Percentiles rank a stretch among this genome's conserved stretches.
Evolutionary conservation across 345 rosid genomes (phyloP).

Genomic region (Gossypium anomalum): DNA sequence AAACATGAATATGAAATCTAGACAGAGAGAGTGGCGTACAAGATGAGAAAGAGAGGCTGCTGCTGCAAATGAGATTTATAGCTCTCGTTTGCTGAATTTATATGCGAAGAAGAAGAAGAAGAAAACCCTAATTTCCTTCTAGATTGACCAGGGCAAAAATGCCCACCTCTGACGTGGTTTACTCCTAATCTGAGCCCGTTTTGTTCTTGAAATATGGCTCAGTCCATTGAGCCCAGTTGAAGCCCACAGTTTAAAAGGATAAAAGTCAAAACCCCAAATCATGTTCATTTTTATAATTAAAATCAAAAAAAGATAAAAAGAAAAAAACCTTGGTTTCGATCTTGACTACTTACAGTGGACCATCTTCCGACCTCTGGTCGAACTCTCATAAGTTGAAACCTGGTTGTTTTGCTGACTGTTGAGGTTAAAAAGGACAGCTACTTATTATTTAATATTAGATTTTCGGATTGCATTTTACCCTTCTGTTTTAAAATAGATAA

Average conservation of each 20-base stretch:
- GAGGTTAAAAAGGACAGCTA: too few relatives aligned
- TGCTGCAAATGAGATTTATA: neutral
- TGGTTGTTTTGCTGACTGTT: too few relatives aligned
- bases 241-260: neutral
- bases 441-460: too few relatives aligned
- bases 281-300: too few relatives aligned
- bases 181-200: neutral
- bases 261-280: neutral
- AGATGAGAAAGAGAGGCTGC: neutral
- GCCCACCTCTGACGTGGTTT: neutral
- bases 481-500: accelerated
- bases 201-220: neutral
- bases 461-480: too few relatives aligned
- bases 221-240: neutral
- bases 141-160: neutral
- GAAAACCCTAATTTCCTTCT: neutral
- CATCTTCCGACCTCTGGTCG: too few relatives aligned
- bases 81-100: neutral
- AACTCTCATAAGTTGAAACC: too few relatives aligned
- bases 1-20: neutral
- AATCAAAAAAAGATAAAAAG: too few relatives aligned
- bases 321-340: too few relatives aligned
- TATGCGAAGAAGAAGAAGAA: neutral
- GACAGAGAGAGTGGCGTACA: neutral
- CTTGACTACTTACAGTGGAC: too few relatives aligned